A percentile compares a stretch with the other conserved stretches of the same genome.
These are phyloP conservation scores for Fusarium buxicola DNA, from an alignment of 2,329 filamentous ascomycete species.

Conservation along the genomic window DNA sequence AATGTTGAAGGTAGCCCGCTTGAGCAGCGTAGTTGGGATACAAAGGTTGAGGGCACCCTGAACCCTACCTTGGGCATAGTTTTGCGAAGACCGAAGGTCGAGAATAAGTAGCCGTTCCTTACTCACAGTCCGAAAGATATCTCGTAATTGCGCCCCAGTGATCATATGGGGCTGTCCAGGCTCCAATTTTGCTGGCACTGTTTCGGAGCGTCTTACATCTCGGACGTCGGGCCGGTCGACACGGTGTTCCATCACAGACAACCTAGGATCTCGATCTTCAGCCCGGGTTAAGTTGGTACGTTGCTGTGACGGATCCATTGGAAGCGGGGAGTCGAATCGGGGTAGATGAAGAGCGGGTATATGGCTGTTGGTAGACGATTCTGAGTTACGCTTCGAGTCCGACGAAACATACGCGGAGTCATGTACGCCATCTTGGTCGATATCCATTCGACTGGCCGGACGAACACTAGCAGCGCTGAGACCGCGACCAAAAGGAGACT, in stretches of 20 bases:
- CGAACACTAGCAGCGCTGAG: constrained; percentile 37
- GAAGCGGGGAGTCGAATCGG: constrained; percentile 55
- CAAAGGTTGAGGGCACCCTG: constrained; percentile 89
- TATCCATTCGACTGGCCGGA: constrained; percentile 53
- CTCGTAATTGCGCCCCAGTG: constrained; percentile 63
- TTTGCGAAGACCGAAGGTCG: constrained; percentile 87
- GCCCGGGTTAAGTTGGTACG: constrained; percentile 53
- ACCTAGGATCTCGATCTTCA: constrained; percentile 64
- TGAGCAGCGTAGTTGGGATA: constrained; percentile 93
- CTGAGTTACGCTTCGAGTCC: constrained; percentile 65
- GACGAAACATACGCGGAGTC: constrained; percentile 67
- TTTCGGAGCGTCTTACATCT: constrained; percentile 57
- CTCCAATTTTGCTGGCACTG: constrained; percentile 63
- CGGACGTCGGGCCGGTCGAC: constrained; percentile 51
- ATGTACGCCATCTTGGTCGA: constrained; percentile 59
- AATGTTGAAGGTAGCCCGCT: constrained; percentile 89
- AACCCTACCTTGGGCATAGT: constrained; percentile 81
- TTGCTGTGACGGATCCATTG: constrained; percentile 44
- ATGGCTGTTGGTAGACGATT: constrained; percentile 57
- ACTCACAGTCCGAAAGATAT: constrained; percentile 61
- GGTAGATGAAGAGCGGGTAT: constrained; percentile 56
- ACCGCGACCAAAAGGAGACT: constrained; percentile 47
- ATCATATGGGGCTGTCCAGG: constrained; percentile 63
- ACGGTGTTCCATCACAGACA: constrained; percentile 65
- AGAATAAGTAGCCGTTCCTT: constrained; percentile 72